Percentiles rank a stretch among this genome's conserved stretches.
These are phyloP conservation scores for Lagenidium giganteum DNA, from an alignment of 352 stramenopile genomes.

Conservation along the genomic window DNA sequence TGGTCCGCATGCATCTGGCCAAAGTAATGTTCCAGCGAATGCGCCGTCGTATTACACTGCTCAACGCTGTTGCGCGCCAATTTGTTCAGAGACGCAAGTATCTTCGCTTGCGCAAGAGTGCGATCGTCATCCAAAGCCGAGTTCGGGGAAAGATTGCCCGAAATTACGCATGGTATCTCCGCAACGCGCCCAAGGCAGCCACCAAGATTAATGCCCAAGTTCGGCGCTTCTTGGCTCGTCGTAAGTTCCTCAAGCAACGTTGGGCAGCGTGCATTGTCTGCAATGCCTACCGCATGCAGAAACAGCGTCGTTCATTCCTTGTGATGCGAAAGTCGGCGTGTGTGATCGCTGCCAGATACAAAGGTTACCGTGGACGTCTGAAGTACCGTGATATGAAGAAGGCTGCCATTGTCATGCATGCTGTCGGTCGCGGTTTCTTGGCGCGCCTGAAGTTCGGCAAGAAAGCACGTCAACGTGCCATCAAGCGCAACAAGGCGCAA, in stretches of 20 bases:
- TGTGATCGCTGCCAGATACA: constrained; percentile 73
- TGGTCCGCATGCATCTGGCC: constrained; percentile 63
- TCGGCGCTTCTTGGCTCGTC: constrained; percentile 60
- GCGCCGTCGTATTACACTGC: constrained; percentile 47
- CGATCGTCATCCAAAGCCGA: constrained; percentile 70
- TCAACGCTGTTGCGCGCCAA: constrained; percentile 67
- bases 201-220: constrained; percentile 79
- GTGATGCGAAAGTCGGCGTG: constrained; percentile 54
- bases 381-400: constrained; percentile 70
- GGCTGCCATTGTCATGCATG: constrained; percentile 73
- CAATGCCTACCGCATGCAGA: constrained; percentile 68
- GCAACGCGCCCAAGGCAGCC: constrained; percentile 62
- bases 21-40: constrained; percentile 45
- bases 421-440: constrained; percentile 69
- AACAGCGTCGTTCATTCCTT: constrained; percentile 57
- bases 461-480: constrained; percentile 68
- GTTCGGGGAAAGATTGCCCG: constrained; percentile 67
- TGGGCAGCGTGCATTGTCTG: constrained; percentile 61
- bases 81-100: constrained; percentile 78
- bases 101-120: constrained; percentile 46
- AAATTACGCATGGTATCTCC: constrained; percentile 63
- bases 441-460: constrained; percentile 85
- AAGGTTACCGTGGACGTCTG: constrained; percentile 49
- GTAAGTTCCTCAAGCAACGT: constrained; percentile 59
- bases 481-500: constrained; percentile 74